Evolutionary conservation across 257 asterid species (phyloP).

Genomic region (Euphrasia confusa): DNA sequence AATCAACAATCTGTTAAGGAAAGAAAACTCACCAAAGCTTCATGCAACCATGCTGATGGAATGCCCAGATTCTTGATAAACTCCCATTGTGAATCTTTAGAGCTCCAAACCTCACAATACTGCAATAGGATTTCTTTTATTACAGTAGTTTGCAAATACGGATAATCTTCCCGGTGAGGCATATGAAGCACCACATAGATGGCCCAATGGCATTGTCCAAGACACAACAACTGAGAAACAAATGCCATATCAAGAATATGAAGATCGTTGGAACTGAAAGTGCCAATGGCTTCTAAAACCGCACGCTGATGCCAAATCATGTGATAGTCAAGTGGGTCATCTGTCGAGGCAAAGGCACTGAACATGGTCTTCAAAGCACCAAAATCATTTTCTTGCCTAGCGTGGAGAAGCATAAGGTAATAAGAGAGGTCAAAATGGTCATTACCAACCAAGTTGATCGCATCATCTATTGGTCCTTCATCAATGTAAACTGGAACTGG

Average conservation of each 20-base stretch:
- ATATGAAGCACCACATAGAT: constrained; percentile 92
- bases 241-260: constrained; percentile 89
- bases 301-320: constrained; percentile 99
- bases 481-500: constrained; percentile 95
- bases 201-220: constrained; percentile 97
- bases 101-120: constrained; percentile 89
- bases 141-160: constrained; percentile 62
- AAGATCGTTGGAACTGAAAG: constrained; percentile 82
- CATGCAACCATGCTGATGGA: constrained; percentile 92
- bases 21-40: constrained; percentile 77
- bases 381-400: constrained; percentile 69
- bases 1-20: constrained; percentile 6
- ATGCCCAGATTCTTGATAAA: constrained; percentile 82
- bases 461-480: constrained; percentile 66
- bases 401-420: constrained; percentile 96
- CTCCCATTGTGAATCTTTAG: constrained; percentile 56
- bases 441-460: constrained; percentile 37
- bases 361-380: constrained; percentile 79
- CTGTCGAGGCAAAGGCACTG: constrained; percentile 88
- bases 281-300: constrained; percentile 88
- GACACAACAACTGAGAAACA: constrained; percentile 83
- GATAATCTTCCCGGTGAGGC: constrained; percentile 84
- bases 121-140: constrained; percentile 90
- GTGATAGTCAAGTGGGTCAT: constrained; percentile 97
- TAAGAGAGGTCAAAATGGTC: constrained; percentile 79